Evolutionary conservation across 257 asterid species (phyloP), one percentile per base, ranked within the genome.

Genomic region (Schizonepeta tenuifolia): DNA sequence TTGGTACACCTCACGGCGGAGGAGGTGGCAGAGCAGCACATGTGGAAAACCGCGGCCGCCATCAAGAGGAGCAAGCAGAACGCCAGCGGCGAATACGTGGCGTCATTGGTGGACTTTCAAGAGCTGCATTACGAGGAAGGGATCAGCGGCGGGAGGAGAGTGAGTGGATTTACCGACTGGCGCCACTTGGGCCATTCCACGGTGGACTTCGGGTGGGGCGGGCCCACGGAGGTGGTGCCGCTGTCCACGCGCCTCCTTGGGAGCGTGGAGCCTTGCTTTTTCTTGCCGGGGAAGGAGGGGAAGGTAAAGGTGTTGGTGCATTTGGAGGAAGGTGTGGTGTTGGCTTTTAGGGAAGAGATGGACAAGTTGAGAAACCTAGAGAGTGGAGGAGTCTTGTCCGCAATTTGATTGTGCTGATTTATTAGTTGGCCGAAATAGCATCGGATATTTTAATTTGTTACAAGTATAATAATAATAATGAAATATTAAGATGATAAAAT

Each of bases 81-180:
- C 17, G 83, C 77, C 41, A 84, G 81, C 6, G 72, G 70, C 33
- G 88, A 87, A 56, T 92, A 92, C 44, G 94, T 88, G 10, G 74
- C 80, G 1, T 90, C 96, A 0, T 87, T 75, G 18, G 70, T 92
- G 18, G 94, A 92, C 66, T 92, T 88, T 38, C 98, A 92, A 62
- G 94, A 90, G 78, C 9, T 90, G 31, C 85, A 92, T 78, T 88
- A 82, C 70, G 50, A 31, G 5, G 70, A 85, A 65, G 96, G 97
- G 53, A 87, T 92, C 41, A 90, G 73, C 3, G 79, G 83, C 1
- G 96, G 98, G 31, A 58, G 80, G 41, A 80, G 83, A 6, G 93
- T 92, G 70, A 86, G 91, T 58, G 96, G 96, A 0, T 92, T 92
- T 73, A 90, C 98, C 1, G 98, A 92, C 70, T 92, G 98, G 98